Evolutionary conservation across 2,329 filamentous ascomycete species (phyloP).

Genomic region (Corynespora cassiicola): DNA sequence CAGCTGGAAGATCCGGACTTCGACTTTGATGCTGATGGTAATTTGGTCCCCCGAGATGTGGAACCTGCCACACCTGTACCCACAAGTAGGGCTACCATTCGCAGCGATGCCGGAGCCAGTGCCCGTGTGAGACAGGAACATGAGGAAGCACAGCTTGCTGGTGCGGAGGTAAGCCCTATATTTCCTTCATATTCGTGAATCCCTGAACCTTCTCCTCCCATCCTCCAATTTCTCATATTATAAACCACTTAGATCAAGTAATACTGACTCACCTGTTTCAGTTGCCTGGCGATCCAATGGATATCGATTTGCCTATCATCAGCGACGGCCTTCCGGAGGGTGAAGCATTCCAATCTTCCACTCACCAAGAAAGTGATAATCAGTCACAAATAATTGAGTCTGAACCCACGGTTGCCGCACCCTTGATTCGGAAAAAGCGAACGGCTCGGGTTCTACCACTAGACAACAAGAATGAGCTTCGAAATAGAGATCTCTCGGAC

Average conservation of each 20-base stretch:
- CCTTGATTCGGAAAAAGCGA: conserved; percentile 46
- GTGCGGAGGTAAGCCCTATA: conserved; percentile 43
- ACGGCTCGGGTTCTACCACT: conserved; percentile 50
- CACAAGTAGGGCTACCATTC: conserved; percentile 17
- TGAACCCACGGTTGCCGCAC: conserved; percentile 47
- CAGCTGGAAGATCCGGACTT: conserved; percentile 57
- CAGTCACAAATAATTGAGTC: conserved; percentile 37
- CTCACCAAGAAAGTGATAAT: conserved; percentile 13
- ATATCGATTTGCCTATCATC: conserved; percentile 39
- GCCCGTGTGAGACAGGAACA: conserved; percentile 51
- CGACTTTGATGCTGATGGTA: conserved; percentile 67
- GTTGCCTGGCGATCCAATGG: conserved; percentile 30
- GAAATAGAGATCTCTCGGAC: conserved; percentile 61
- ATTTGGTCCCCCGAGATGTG: conserved; percentile 49
- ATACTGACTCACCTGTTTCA: conserved; percentile 26
- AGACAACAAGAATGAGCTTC: conserved; percentile 60
- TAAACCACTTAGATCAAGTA: conserved; percentile 3
- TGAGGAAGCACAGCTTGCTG: conserved; percentile 45
- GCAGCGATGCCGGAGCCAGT: conserved; percentile 44
- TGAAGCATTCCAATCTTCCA: conserved; percentile 28
- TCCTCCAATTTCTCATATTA: conserved; percentile 2
- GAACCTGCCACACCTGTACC: conserved; percentile 20
- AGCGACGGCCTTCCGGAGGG: conserved; percentile 42
- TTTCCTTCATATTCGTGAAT: too few relatives aligned
- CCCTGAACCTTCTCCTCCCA: conserved; percentile 1